These are phyloP conservation scores for Obba rivulosa DNA, from an alignment of 768 basidiomycete genomes.

Conservation along the genomic window DNA sequence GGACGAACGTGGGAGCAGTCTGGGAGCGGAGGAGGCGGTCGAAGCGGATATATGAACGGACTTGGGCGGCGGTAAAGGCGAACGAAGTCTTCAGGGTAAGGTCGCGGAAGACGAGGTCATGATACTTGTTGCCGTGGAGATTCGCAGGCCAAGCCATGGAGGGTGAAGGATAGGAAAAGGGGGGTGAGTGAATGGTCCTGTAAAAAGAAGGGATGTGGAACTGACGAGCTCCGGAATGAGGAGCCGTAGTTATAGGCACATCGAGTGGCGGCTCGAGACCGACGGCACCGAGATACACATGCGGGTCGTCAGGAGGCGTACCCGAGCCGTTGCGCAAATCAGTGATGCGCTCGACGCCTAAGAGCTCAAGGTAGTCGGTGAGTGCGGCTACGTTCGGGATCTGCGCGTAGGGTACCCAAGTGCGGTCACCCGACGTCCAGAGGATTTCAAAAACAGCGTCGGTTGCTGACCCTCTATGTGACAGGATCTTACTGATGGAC, in stretches of 20 bases:
- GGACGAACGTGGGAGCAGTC: neutral
- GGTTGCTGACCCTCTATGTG: slow-evolving; percentile 22
- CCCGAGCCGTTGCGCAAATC: slow-evolving; percentile 1
- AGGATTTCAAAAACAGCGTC: slow-evolving; percentile 25
- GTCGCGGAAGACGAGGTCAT: neutral
- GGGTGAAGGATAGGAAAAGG: neutral
- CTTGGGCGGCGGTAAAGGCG: slow-evolving; percentile 2
- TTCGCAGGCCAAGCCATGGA: neutral
- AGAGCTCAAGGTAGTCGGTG: slow-evolving; percentile 19
- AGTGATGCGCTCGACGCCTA: slow-evolving; percentile 10
- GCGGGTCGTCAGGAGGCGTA: slow-evolving; percentile 3
- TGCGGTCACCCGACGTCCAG: slow-evolving; percentile 30
- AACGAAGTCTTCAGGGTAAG: neutral
- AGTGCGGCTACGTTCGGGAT: slow-evolving; percentile 17
- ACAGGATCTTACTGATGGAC: slow-evolving; percentile 20
- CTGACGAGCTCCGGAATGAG: neutral
- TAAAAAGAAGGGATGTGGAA: neutral
- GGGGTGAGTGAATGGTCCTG: neutral
- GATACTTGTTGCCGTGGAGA: neutral
- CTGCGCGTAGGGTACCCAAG: slow-evolving; percentile 28
- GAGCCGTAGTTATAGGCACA: neutral
- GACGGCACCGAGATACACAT: slow-evolving; percentile 1
- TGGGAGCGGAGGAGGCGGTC: neutral
- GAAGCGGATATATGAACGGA: neutral
- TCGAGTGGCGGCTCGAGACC: neutral